phyloP scores from a whole-genome alignment of 2,329 filamentous ascomycete genomes.

The Exophiala viscosa region DNA sequence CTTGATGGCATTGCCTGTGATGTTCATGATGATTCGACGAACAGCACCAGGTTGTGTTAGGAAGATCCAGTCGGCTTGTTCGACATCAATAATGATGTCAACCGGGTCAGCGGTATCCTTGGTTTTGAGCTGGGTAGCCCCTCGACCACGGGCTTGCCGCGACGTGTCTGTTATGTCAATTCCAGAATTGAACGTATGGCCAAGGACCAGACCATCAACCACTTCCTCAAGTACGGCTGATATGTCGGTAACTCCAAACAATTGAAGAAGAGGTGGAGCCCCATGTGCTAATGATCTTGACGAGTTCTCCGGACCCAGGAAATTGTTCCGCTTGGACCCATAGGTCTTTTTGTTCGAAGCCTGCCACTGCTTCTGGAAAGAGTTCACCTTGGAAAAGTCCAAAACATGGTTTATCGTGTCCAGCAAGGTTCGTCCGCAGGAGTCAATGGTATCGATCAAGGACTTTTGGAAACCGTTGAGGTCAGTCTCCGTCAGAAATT shows the following conservation, averaged over 20 bases:
- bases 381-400: constrained; percentile 38
- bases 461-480: constrained; percentile 40
- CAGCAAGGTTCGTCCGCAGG: constrained; percentile 50
- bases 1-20: constrained; percentile 38
- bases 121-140: background rate
- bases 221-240: constrained; percentile 20
- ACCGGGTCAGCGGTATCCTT: constrained; percentile 5
- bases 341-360: constrained; percentile 13
- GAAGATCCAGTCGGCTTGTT: constrained; percentile 31
- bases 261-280: constrained; percentile 17
- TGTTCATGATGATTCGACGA: constrained; percentile 37
- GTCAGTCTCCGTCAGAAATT: constrained; percentile 47
- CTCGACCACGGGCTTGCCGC: constrained; percentile 4
- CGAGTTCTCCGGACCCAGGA: constrained; percentile 12
- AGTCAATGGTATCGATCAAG: constrained; percentile 48
- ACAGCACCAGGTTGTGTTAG: constrained; percentile 27
- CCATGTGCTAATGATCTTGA: constrained; percentile 14
- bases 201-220: constrained; percentile 21
- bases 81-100: constrained; percentile 27
- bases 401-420: constrained; percentile 45
- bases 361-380: constrained; percentile 33
- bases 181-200: constrained; percentile 12
- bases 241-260: constrained; percentile 12
- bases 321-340: constrained; percentile 30
- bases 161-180: constrained; percentile 11